These are phyloP conservation scores for Kalmusia sp. DNA, from an alignment of 2,329 filamentous ascomycete genomes.

Conservation along the genomic window DNA sequence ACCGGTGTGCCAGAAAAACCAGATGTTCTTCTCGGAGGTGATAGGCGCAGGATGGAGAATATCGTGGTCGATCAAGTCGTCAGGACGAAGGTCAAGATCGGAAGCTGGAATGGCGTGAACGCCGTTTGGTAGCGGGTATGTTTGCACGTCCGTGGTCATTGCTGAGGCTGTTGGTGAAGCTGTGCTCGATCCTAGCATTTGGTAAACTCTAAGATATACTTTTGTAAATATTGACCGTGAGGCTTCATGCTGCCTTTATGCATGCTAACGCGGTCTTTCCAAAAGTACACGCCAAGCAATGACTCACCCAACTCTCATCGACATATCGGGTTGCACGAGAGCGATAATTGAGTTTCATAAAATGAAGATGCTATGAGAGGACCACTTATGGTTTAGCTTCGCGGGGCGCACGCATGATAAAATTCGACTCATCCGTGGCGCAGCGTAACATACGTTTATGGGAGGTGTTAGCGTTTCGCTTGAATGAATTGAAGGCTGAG, in stretches of 20 bases:
- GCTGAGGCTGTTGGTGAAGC: background rate
- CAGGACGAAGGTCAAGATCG: background rate
- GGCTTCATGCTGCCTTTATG: background rate
- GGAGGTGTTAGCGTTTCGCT: too few species aligned
- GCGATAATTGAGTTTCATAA: too few species aligned
- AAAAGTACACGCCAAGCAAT: background rate
- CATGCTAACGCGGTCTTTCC: too few species aligned
- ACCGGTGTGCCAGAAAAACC: slow-evolving; percentile 66
- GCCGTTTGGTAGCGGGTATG: background rate
- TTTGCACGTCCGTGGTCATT: background rate
- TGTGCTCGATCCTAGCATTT: background rate
- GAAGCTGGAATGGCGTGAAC: background rate
- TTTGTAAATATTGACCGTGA: too few species aligned
- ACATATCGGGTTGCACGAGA: too few species aligned
- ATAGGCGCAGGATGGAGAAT: slow-evolving; percentile 43
- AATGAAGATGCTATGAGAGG: too few species aligned
- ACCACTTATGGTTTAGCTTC: background rate
- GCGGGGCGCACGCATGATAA: background rate
- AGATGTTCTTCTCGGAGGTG: slow-evolving; percentile 60
- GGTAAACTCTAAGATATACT: too few species aligned
- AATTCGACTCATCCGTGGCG: background rate
- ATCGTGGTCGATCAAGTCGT: background rate
- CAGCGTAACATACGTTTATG: too few species aligned
- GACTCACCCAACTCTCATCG: background rate
- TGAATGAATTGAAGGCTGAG: too few species aligned